Conservation (phyloP, 2,329 filamentous ascomycete genomes). For the Colletotrichum musicola region DNA sequence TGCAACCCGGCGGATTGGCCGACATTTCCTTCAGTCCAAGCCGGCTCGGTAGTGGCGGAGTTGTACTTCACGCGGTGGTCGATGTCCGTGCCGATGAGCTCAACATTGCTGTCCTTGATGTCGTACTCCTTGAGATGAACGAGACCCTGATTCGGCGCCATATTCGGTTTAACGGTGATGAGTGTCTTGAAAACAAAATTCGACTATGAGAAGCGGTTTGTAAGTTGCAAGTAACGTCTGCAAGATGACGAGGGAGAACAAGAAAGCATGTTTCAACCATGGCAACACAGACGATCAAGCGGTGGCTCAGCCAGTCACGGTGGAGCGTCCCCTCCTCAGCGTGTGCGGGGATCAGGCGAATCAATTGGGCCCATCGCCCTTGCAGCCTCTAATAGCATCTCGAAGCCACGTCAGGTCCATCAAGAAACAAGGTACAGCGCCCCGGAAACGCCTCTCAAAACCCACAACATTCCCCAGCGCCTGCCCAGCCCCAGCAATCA, state of each 20-base stretch:
- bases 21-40: slow-evolving; percentile 72
- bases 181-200: not conserved
- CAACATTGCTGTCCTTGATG: slow-evolving; percentile 76
- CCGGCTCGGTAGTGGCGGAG: slow-evolving; percentile 73
- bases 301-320: slow-evolving; percentile 34
- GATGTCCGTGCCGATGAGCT: slow-evolving; percentile 72
- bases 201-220: not conserved
- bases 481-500: not conserved
- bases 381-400: slow-evolving; percentile 19
- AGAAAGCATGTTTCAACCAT: slow-evolving; percentile 30
- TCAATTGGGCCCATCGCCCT: slow-evolving; percentile 32
- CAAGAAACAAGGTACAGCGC: slow-evolving; percentile 30
- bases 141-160: slow-evolving; percentile 72
- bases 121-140: slow-evolving; percentile 75
- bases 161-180: slow-evolving; percentile 47
- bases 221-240: not conserved
- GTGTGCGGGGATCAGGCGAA: slow-evolving; percentile 36
- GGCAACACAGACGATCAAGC: slow-evolving; percentile 21
- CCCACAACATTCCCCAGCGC: slow-evolving; percentile 21
- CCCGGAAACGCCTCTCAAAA: slow-evolving; percentile 30
- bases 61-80: slow-evolving; percentile 78
- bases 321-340: slow-evolving; percentile 20
- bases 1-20: slow-evolving; percentile 66
- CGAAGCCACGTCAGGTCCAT: slow-evolving; percentile 35
- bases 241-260: not conserved